phyloP scores from a whole-genome alignment of 768 basidiomycete genomes.

The Pleurotus giganteus region DNA sequence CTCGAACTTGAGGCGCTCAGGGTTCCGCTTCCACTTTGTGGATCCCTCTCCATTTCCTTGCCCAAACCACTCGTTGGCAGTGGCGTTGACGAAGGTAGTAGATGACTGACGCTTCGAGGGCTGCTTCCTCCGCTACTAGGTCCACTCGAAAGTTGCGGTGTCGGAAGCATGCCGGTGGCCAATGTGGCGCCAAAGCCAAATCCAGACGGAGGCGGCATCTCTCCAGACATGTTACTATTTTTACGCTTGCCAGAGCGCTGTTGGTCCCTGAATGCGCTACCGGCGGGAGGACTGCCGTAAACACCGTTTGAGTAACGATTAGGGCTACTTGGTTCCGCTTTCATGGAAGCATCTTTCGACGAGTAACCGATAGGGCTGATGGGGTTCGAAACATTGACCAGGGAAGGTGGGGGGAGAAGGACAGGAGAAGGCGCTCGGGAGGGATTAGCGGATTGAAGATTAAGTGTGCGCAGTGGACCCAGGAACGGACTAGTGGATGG shows the following conservation, averaged over 20 bases:
- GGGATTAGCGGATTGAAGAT: constrained; percentile 67
- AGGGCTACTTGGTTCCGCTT: constrained; percentile 26
- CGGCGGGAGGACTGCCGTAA: background rate
- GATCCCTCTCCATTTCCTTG: constrained; percentile 5
- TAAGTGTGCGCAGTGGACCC: constrained; percentile 71
- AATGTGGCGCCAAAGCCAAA: background rate
- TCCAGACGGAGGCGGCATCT: constrained; percentile 4
- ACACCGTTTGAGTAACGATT: constrained; percentile 1
- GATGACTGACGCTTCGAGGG: constrained; percentile 49
- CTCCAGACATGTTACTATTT: background rate
- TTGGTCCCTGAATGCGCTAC: constrained; percentile 6
- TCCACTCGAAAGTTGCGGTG: constrained; percentile 64
- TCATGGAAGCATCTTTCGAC: constrained; percentile 13
- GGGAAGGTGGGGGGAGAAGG: constrained; percentile 51
- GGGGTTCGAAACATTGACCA: constrained; percentile 10
- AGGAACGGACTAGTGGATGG: constrained; percentile 82
- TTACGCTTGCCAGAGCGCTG: constrained; percentile 4
- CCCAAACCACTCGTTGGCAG: constrained; percentile 3
- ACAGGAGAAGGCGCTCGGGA: constrained; percentile 75
- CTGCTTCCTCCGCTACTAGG: constrained; percentile 65
- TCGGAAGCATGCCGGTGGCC: constrained; percentile 31
- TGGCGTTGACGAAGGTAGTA: constrained; percentile 8
- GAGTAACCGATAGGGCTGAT: constrained; percentile 16
- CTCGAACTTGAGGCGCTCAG: constrained; percentile 55
- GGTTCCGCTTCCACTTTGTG: constrained; percentile 25